phyloP scores from a whole-genome alignment of 768 basidiomycete species.

The Termitomyces sp. region DNA sequence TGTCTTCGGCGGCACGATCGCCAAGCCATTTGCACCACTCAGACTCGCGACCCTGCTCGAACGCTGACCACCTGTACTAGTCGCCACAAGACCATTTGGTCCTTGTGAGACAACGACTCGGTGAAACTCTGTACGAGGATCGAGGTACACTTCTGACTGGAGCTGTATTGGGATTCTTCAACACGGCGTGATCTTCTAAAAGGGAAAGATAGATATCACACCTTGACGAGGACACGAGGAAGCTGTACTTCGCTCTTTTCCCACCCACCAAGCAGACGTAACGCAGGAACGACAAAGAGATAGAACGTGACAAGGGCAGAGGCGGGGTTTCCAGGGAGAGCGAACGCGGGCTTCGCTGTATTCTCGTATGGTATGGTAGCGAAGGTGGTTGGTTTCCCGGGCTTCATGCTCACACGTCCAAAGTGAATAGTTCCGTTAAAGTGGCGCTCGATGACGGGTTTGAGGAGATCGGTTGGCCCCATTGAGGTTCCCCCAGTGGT shows the following conservation, averaged over 20 bases:
- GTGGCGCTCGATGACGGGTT: constrained; percentile 81
- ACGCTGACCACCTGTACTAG: constrained; percentile 82
- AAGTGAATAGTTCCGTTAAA: constrained; percentile 78
- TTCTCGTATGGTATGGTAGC: constrained; percentile 57
- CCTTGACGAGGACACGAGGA: constrained; percentile 60
- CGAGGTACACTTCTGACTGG: constrained; percentile 57
- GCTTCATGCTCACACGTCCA: constrained; percentile 77
- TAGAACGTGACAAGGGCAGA: constrained; percentile 84
- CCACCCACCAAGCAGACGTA: constrained; percentile 71
- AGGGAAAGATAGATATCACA: constrained; percentile 22
- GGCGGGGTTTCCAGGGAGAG: constrained; percentile 86
- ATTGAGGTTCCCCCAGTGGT: constrained; percentile 91
- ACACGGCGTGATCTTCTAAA: background rate
- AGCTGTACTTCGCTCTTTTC: constrained; percentile 43
- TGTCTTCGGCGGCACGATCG: constrained; percentile 50
- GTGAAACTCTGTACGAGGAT: constrained; percentile 79
- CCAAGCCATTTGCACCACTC: constrained; percentile 74
- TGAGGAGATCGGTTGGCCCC: constrained; percentile 83
- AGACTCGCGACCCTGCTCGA: constrained; percentile 80
- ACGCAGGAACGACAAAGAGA: constrained; percentile 77
- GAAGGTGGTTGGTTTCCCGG: constrained; percentile 89
- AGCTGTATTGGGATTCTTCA: constrained; percentile 39
- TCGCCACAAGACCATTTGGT: constrained; percentile 48
- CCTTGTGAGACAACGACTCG: constrained; percentile 58
- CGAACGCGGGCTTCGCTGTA: constrained; percentile 64